These are phyloP conservation scores for Tritrichomonas foetus DNA, from an alignment of 208 protist species.

Conservation along the genomic window DNA sequence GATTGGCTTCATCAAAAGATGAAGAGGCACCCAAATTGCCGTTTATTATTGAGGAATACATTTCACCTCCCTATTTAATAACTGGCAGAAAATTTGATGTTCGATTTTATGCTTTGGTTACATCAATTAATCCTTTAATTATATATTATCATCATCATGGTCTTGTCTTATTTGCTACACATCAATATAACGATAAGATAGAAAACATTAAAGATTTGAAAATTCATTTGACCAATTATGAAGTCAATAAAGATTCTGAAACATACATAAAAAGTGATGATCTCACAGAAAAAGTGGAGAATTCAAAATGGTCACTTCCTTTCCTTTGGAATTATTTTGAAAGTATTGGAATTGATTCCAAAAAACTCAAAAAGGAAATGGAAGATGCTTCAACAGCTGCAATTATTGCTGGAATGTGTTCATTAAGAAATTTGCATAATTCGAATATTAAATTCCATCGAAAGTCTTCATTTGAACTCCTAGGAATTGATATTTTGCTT, in stretches of 20 bases:
- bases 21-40: background rate
- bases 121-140: conserved; percentile 47
- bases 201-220: background rate
- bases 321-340: background rate
- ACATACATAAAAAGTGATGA: background rate
- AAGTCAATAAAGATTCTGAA: conserved; percentile 48
- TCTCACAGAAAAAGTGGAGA: background rate
- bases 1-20: background rate
- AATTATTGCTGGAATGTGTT: conserved; percentile 42
- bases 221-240: conserved; percentile 55
- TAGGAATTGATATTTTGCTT: conserved; percentile 87
- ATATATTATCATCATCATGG: conserved; percentile 57
- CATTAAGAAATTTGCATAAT: conserved; percentile 44
- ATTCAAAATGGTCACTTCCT: conserved; percentile 52
- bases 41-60: conserved; percentile 45
- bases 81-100: conserved; percentile 46
- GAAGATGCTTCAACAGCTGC: conserved; percentile 3
- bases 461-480: conserved; percentile 77
- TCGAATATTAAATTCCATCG: background rate
- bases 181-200: conserved; percentile 47
- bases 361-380: conserved; percentile 34
- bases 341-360: background rate
- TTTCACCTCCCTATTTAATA: conserved; percentile 41
- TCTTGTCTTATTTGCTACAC: conserved; percentile 52
- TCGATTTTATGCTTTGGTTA: conserved; percentile 41